Evolutionary conservation across 805 yeast genomes (phyloP).

Genomic region (Schwanniomyces yamadae): DNA sequence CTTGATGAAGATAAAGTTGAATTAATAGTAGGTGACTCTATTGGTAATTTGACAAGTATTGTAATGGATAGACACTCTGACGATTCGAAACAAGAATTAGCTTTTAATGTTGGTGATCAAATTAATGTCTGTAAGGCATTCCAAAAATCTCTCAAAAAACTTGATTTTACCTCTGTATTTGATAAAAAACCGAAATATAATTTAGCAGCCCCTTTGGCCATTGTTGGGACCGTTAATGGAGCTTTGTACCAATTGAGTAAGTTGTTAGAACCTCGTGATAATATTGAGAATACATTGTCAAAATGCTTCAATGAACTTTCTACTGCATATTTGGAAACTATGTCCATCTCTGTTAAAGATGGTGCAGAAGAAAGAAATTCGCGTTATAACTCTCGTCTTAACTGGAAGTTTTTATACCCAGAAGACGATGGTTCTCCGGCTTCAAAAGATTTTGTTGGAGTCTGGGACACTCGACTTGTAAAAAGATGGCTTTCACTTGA

Average conservation of each 20-base stretch:
- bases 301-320: slow-evolving; percentile 16
- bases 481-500: slow-evolving; percentile 16
- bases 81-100: slow-evolving; percentile 10
- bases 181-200: not conserved
- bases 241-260: slow-evolving; percentile 19
- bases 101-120: slow-evolving; percentile 28
- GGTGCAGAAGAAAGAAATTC: not conserved
- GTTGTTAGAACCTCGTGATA: slow-evolving; percentile 15
- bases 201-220: slow-evolving; percentile 6
- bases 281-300: slow-evolving; percentile 10
- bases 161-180: not conserved
- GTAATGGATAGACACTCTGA: slow-evolving; percentile 3
- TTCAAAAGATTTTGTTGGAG: slow-evolving; percentile 11
- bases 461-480: slow-evolving; percentile 16
- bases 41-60: slow-evolving; percentile 26
- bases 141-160: not conserved
- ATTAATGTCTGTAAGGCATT: slow-evolving; percentile 21
- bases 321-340: too few relatives aligned
- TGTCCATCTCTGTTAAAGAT: too few relatives aligned
- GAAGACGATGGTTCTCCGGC: slow-evolving; percentile 13
- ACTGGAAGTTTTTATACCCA: slow-evolving; percentile 12
- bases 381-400: not conserved
- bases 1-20: slow-evolving; percentile 1
- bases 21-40: slow-evolving; percentile 24
- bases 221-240: slow-evolving; percentile 30